Conservation (phyloP, 73 alveolate genomes). For the Paramecium pentaurelia region DNA sequence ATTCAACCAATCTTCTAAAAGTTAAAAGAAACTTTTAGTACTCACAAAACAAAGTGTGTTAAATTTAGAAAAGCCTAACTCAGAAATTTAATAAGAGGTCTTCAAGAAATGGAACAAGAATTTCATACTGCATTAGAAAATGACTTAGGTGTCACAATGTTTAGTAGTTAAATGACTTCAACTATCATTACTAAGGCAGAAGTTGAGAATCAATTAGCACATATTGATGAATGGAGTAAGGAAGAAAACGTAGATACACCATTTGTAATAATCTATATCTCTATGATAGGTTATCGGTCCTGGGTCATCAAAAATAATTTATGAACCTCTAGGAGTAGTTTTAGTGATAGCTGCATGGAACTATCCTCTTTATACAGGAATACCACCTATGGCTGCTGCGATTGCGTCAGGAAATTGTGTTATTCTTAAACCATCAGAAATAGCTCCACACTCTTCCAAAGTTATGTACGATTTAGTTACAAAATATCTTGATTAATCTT, state of each 20-base stretch:
- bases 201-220: neutral
- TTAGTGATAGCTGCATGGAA: constrained; percentile 88
- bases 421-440: constrained; percentile 82
- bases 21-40: neutral
- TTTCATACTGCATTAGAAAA: constrained; percentile 17
- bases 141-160: neutral
- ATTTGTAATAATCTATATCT: neutral
- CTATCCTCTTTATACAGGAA: constrained; percentile 76
- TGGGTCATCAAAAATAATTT: constrained; percentile 48
- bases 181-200: constrained; percentile 17
- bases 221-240: constrained; percentile 49
- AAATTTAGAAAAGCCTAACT: constrained; percentile 5
- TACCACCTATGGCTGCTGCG: constrained; percentile 82
- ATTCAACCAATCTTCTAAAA: neutral
- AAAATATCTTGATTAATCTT: constrained; percentile 72
- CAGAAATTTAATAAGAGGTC: neutral
- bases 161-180: neutral
- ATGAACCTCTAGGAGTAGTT: constrained; percentile 85
- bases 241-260: constrained; percentile 62
- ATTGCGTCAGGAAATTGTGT: constrained; percentile 92
- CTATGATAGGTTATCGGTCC: constrained; percentile 42
- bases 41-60: constrained; percentile 21
- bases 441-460: constrained; percentile 81
- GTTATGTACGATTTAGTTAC: constrained; percentile 68
- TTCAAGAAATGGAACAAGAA: constrained; percentile 9